phyloP scores from a whole-genome alignment of 805 yeast genomes.

The Metschnikowia orientalis region DNA sequence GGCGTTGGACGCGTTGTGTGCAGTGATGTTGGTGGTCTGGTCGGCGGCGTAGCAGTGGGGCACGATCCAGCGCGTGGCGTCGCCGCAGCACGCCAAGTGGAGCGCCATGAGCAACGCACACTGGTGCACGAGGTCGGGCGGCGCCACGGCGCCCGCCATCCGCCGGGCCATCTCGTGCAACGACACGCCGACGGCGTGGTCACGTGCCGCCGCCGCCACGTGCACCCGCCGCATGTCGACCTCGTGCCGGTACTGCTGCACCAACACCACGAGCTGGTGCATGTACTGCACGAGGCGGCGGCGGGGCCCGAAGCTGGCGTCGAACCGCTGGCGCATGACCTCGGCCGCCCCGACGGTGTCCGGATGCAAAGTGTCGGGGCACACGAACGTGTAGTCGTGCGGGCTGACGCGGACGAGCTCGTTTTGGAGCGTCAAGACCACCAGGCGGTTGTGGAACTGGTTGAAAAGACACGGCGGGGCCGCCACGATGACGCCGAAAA shows the following conservation, averaged over 20 bases:
- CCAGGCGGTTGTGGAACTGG: constrained; percentile 27
- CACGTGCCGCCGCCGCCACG: not conserved
- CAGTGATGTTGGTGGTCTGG: constrained; percentile 20
- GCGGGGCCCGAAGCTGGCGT: constrained; percentile 18
- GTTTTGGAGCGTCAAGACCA: constrained; percentile 32
- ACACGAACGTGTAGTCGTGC: constrained; percentile 27
- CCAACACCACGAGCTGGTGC: constrained; percentile 22
- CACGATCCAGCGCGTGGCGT: constrained; percentile 26
- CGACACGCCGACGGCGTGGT: constrained; percentile 1
- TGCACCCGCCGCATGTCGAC: constrained; percentile 3
- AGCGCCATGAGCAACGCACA: constrained; percentile 26
- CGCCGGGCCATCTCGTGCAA: constrained; percentile 1
- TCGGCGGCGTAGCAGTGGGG: constrained; percentile 15
- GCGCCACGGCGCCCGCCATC: not conserved
- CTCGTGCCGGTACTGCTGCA: constrained; percentile 11
- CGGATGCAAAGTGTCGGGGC: constrained; percentile 23
- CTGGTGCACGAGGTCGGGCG: constrained; percentile 23
- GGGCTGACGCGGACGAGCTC: constrained; percentile 25
- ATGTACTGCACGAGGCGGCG: constrained; percentile 20
- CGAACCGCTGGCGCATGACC: constrained; percentile 22
- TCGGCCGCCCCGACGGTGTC: constrained; percentile 17
- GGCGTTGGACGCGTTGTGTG: constrained; percentile 24
- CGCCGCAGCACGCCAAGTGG: constrained; percentile 23
- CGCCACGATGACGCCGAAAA: constrained; percentile 36
- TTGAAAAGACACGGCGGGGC: constrained; percentile 31